Evolutionary conservation across 2,329 filamentous ascomycete genomes (phyloP).

Genomic region (Aureobasidium sp.): DNA sequence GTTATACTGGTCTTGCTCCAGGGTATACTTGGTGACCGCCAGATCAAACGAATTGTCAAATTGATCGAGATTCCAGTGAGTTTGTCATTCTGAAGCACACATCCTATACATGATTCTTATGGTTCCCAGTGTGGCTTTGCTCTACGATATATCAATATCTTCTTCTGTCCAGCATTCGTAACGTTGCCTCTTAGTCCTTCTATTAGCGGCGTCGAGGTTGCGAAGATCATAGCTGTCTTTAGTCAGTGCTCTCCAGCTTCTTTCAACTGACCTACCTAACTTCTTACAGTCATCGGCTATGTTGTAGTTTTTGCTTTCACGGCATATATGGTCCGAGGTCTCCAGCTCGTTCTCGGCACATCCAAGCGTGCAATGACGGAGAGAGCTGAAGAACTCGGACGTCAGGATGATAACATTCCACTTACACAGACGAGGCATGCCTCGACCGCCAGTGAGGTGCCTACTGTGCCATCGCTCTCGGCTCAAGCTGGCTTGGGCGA

Average conservation of each 20-base stretch:
- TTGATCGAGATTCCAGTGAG: slow-evolving; percentile 47
- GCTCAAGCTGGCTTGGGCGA: background rate
- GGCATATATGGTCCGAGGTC: slow-evolving; percentile 45
- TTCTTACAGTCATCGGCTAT: slow-evolving; percentile 44
- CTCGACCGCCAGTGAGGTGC: slow-evolving; percentile 10
- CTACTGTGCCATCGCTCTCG: background rate
- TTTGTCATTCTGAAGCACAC: slow-evolving; percentile 9
- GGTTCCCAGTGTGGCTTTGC: slow-evolving; percentile 46
- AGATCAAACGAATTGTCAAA: slow-evolving; percentile 40
- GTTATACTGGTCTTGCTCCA: slow-evolving; percentile 41
- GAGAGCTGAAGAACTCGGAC: slow-evolving; percentile 43
- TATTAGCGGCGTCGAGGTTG: slow-evolving; percentile 46
- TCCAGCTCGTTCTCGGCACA: slow-evolving; percentile 44
- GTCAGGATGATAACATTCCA: slow-evolving; percentile 41
- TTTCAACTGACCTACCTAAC: background rate
- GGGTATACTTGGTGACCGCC: slow-evolving; percentile 38
- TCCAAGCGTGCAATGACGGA: slow-evolving; percentile 46
- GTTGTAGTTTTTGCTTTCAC: slow-evolving; percentile 43
- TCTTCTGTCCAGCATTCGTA: slow-evolving; percentile 53
- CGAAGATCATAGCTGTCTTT: slow-evolving; percentile 53
- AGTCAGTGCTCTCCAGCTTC: slow-evolving; percentile 30
- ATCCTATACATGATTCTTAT: slow-evolving; percentile 14
- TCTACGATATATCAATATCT: slow-evolving; percentile 50
- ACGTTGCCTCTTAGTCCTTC: slow-evolving; percentile 48
- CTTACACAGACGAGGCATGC: slow-evolving; percentile 24